Percentiles rank a stretch among this genome's conserved stretches.
Evolutionary conservation across 441 rosid genomes (phyloP).

Genomic region (Pelargonium cotyledonis): DNA sequence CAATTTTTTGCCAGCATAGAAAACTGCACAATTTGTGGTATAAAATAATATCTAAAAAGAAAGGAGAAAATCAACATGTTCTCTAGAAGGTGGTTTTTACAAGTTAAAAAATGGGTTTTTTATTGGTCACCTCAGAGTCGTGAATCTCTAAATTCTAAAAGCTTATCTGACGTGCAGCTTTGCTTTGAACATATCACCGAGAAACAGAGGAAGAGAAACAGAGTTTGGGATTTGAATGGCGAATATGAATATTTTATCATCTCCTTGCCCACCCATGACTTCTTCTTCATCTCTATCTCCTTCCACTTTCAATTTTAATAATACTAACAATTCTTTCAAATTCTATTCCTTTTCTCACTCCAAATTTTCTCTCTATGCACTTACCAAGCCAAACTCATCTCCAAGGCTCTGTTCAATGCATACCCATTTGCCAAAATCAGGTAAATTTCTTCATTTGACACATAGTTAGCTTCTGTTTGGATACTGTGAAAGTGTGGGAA

Average conservation of each 20-base stretch:
- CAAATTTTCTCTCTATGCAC: neutral
- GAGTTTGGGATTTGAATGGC: neutral
- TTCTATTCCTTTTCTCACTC: neutral
- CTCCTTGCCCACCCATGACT: conserved; percentile 1
- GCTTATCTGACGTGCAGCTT: neutral
- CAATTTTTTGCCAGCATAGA: neutral
- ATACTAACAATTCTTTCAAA: neutral
- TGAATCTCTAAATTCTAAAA: neutral
- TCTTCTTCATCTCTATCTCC: neutral
- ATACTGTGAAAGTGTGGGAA: neutral
- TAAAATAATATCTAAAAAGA: neutral
- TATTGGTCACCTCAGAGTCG: neutral
- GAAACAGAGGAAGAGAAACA: neutral
- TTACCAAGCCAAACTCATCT: conserved; percentile 24
- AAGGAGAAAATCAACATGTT: neutral
- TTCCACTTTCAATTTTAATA: neutral
- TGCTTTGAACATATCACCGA: too few relatives aligned
- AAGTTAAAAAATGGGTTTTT: neutral
- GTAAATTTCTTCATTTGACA: conserved; percentile 20
- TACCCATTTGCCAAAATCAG: conserved; percentile 27
- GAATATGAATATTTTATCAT: neutral
- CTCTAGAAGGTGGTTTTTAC: neutral
- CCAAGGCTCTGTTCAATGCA: conserved; percentile 26
- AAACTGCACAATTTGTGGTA: neutral
- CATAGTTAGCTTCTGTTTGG: neutral